Percentiles rank a stretch among this genome's conserved stretches.
phyloP scores from a whole-genome alignment of 2,329 filamentous ascomycete species.

The Neocatenulostroma microsporum region DNA sequence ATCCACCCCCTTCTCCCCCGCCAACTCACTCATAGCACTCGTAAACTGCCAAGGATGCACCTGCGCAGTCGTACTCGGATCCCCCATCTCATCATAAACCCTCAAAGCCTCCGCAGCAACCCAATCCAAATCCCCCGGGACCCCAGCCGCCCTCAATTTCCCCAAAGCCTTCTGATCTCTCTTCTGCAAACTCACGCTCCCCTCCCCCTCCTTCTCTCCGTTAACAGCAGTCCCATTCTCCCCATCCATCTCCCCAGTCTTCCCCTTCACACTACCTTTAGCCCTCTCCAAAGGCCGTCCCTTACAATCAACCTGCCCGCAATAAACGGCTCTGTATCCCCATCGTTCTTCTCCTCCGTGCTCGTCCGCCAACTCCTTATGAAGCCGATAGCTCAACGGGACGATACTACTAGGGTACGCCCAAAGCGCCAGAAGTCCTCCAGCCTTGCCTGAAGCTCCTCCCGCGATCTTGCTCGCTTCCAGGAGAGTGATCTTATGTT shows the following conservation, averaged over 20 bases:
- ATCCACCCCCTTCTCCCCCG: conserved; percentile 50
- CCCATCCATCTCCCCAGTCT: conserved; percentile 14
- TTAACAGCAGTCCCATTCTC: conserved; percentile 27
- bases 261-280: conserved; percentile 23
- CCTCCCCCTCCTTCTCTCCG: conserved; percentile 11
- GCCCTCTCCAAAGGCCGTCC: conserved; percentile 33
- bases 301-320: conserved; percentile 56
- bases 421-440: conserved; percentile 83
- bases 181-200: conserved; percentile 49
- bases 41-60: conserved; percentile 92
- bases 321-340: conserved; percentile 77
- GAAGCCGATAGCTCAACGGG: conserved; percentile 74
- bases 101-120: conserved; percentile 59
- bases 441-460: conserved; percentile 92
- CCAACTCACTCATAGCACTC: conserved; percentile 68
- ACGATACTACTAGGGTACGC: conserved; percentile 82
- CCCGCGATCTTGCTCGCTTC: conserved; percentile 80
- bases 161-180: conserved; percentile 43
- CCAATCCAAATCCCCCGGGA: conserved; percentile 81
- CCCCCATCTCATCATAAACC: conserved; percentile 77
- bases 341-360: conserved; percentile 70
- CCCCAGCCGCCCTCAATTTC: conserved; percentile 48
- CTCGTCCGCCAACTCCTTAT: conserved; percentile 72
- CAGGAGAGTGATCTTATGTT: conserved; percentile 74
- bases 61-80: conserved; percentile 73